Percentiles rank a stretch among this genome's conserved stretches.
phyloP scores from a whole-genome alignment of 2,329 filamentous ascomycete species.

The Sporothrix phasma region DNA sequence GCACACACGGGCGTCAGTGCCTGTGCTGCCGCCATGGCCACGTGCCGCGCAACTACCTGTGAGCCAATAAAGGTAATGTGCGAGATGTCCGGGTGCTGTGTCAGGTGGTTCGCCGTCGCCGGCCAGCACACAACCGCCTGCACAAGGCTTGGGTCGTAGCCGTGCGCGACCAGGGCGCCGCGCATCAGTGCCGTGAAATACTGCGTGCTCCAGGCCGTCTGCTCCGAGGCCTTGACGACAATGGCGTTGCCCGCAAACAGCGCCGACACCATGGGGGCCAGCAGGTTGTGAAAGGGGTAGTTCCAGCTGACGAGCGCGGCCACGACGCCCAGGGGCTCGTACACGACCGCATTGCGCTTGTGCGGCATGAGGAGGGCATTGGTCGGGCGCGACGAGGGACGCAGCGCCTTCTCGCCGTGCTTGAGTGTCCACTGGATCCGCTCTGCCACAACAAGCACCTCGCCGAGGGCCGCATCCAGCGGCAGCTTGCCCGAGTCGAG shows the following conservation, averaged over 20 bases:
- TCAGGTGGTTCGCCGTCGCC: constrained; percentile 67
- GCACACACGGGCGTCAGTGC: constrained; percentile 79
- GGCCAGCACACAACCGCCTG: constrained; percentile 87
- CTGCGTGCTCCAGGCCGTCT: constrained; percentile 81
- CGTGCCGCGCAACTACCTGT: constrained; percentile 72
- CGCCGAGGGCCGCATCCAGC: constrained; percentile 85
- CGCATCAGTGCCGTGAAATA: constrained; percentile 76
- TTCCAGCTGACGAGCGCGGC: constrained; percentile 95
- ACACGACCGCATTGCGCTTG: constrained; percentile 82
- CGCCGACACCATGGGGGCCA: constrained; percentile 81
- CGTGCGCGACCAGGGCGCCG: constrained; percentile 70
- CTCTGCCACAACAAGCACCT: constrained; percentile 88
- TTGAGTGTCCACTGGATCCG: constrained; percentile 90
- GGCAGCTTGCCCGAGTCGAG: constrained; percentile 94
- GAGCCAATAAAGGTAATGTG: constrained; percentile 97
- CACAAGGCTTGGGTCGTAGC: constrained; percentile 70
- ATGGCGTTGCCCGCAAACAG: constrained; percentile 88
- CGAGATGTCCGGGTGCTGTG: constrained; percentile 70
- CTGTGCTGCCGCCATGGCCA: constrained; percentile 77
- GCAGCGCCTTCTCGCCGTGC: constrained; percentile 76
- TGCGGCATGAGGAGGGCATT: constrained; percentile 83
- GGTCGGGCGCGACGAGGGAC: constrained; percentile 63
- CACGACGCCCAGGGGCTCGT: constrained; percentile 88
- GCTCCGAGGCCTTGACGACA: constrained; percentile 88
- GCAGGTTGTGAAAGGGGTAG: constrained; percentile 90